phyloP scores from a whole-genome alignment of 371 early-diverging fungal genomes.

The Cokeromyces recurvatus region DNA sequence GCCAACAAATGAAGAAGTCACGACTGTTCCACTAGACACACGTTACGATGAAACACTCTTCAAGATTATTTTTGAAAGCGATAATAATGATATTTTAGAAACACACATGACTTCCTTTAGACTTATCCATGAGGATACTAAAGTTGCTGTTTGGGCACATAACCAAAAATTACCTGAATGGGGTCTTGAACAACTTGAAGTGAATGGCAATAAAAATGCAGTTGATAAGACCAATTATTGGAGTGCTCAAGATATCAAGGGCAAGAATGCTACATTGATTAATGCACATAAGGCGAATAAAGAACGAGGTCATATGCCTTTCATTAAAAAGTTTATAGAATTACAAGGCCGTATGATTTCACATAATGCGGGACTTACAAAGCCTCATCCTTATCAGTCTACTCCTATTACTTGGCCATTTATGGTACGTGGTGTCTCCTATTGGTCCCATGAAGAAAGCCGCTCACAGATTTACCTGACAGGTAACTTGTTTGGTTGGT shows the following conservation, averaged over 20 bases:
- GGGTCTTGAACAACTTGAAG: constrained; percentile 93
- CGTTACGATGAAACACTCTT: constrained; percentile 65
- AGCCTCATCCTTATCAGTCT: constrained; percentile 90
- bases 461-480: constrained; percentile 92
- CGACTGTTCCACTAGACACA: constrained; percentile 58
- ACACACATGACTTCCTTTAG: constrained; percentile 61
- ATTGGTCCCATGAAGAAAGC: constrained; percentile 77
- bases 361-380: constrained; percentile 88
- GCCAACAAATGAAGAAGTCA: constrained; percentile 95
- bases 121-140: constrained; percentile 76
- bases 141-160: constrained; percentile 80
- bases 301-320: constrained; percentile 51
- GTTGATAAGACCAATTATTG: constrained; percentile 72
- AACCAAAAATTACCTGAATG: constrained; percentile 83
- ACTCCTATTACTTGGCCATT: constrained; percentile 88
- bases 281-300: constrained; percentile 28
- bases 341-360: constrained; percentile 86
- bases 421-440: constrained; percentile 86
- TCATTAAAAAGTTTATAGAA: constrained; percentile 84
- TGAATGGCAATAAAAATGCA: constrained; percentile 93
- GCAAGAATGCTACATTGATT: constrained; percentile 49
- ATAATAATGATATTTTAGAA: constrained; percentile 37
- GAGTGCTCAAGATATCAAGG: constrained; percentile 67
- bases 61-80: constrained; percentile 55
- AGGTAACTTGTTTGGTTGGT: constrained; percentile 96